These are phyloP conservation scores for Acanthamoeba royreba DNA, from an alignment of 208 protist species.

Conservation along the genomic window DNA sequence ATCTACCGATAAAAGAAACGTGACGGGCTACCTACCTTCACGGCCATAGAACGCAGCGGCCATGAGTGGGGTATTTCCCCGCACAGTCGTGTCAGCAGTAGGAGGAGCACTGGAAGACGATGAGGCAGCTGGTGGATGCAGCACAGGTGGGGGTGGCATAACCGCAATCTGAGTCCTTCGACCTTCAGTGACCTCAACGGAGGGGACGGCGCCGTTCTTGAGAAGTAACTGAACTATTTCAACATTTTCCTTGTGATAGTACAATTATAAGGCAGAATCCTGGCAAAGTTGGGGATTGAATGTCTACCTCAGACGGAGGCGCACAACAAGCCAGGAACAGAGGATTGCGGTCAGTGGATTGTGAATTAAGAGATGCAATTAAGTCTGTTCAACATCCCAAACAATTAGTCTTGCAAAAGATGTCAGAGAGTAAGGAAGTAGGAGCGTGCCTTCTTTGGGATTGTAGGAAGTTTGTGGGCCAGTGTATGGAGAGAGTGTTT, in stretches of 20 bases:
- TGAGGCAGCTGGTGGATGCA: neutral
- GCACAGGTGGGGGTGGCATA: neutral
- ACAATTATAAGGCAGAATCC: neutral
- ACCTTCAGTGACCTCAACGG: neutral
- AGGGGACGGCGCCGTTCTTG: neutral
- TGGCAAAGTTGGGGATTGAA: too few species aligned
- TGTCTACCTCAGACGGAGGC: neutral
- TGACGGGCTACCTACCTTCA: neutral
- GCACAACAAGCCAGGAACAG: neutral
- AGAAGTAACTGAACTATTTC: neutral
- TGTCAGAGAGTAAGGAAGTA: too few species aligned
- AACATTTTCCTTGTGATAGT: neutral
- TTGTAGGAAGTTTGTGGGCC: too few species aligned
- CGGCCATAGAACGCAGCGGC: slow-evolving; percentile 5
- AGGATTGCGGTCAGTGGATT: neutral
- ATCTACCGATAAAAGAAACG: neutral
- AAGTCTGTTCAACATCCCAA: neutral
- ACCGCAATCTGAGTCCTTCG: neutral
- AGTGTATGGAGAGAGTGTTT: too few species aligned
- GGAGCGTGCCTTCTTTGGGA: too few species aligned
- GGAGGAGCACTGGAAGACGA: too few species aligned
- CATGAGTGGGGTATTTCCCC: slow-evolving; percentile 32
- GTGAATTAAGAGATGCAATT: neutral
- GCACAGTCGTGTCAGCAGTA: neutral
- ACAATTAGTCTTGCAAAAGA: neutral